A percentile compares a stretch with the other conserved stretches of the same genome.
Evolutionary conservation across 1,139 yeast species (phyloP).

Genomic region (Candida albicans): DNA sequence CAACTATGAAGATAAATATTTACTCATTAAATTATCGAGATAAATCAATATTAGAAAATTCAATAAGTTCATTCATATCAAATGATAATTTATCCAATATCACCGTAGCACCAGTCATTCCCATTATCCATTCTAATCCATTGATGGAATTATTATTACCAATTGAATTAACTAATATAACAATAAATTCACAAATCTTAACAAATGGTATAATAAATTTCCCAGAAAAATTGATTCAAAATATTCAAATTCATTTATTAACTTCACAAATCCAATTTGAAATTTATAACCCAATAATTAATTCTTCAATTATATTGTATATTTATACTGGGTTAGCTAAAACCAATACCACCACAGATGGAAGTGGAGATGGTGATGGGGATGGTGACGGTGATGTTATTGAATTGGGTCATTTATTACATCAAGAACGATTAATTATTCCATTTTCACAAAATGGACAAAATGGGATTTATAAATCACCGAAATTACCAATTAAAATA

Average conservation of each 20-base stretch:
- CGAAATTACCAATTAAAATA: conserved; percentile 48
- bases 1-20: conserved; percentile 17
- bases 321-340: conserved; percentile 48
- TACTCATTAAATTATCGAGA: conserved; percentile 10
- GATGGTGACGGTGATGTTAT: no score
- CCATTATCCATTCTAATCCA: conserved; percentile 15
- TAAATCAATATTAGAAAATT: conserved; percentile 14
- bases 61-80: conserved; percentile 16
- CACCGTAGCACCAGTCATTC: conserved; percentile 14
- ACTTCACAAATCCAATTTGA: conserved; percentile 53
- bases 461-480: conserved; percentile 46
- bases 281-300: conserved; percentile 51
- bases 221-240: conserved; percentile 28
- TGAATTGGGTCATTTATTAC: conserved; percentile 44
- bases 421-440: conserved; percentile 34
- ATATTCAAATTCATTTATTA: conserved; percentile 51
- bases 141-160: conserved; percentile 20
- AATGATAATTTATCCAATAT: conserved; percentile 5
- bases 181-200: neutral
- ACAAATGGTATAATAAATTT: neutral
- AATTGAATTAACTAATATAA: conserved; percentile 9
- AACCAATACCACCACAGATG: conserved; percentile 32
- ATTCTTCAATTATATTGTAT: conserved; percentile 39
- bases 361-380: no score
- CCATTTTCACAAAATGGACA: no score